Base-by-base conservation (phyloP, 2,329 filamentous ascomycete genomes). In the Didymella arachidicola region DNA sequence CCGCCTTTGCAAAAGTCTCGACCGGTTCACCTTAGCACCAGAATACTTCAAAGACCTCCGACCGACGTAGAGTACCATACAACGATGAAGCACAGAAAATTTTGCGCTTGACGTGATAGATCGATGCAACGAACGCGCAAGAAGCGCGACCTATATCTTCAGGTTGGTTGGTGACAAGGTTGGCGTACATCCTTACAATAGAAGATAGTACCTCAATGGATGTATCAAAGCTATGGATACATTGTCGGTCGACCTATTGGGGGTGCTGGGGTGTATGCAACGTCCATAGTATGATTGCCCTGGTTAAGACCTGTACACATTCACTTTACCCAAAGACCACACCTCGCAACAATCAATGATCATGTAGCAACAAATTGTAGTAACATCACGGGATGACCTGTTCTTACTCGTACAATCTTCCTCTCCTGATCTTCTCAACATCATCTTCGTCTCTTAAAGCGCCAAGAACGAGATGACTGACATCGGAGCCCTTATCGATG, bases 31-130 rank as follows among this genome's bases (percentile, higher is more conserved):
- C 18, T 41, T 10, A 22, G 7, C 38, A 12, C 8, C 34, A 18
- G 38, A 41, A 22, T 8, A 10, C 18, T 4, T 41, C 22, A 41
- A 2, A 12, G 12, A 2, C 3, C 12, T 3, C 8, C 16, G 7
- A 16, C 10, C 19, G 41, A 51, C 7, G 41, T 46, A 22, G 43
- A 42, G 25, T 57, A 34, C 26, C 48, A 48, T 46, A 52, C 43
- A 43, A 52, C 43, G 25, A 47, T 43, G 10, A 47, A 44, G 38
- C 47, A 57, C 11, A 43, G n/a, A 11, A 57, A 36, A 4, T 25
- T 43, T 42, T 52, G 42, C 39, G n/a, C 10, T 29, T 12, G 2
- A 29, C 12, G 42, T 51, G 3, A 34, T 7, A 16, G 1, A 1
- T 19, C 10, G 25, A 3, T 25, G 7, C 22, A n/a, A 4, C 6